Conservation (phyloP, 495 filamentous ascomycete species). For the Penicillium cataractarum region DNA sequence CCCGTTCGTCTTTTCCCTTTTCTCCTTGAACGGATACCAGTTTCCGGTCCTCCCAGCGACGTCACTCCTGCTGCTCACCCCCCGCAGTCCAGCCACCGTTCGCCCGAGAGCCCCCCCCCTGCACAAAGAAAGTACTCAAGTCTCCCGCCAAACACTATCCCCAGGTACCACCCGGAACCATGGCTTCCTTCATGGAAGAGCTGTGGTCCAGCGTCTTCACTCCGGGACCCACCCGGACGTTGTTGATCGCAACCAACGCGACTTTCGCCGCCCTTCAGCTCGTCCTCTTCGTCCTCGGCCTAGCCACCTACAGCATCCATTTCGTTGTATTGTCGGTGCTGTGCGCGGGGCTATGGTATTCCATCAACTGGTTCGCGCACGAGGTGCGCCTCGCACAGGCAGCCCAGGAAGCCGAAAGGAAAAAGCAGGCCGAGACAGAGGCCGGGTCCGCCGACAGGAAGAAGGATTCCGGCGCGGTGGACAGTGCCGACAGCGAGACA, state of each 20-base stretch:
- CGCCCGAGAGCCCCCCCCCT: background rate
- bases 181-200: slow-evolving; percentile 79
- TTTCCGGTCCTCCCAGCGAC: slow-evolving; percentile 25
- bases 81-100: background rate
- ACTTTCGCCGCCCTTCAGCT: slow-evolving; percentile 84
- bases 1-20: background rate
- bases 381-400: slow-evolving; percentile 71
- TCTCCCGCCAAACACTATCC: background rate
- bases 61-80: slow-evolving; percentile 18
- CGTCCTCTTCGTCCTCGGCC: slow-evolving; percentile 73
- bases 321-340: slow-evolving; percentile 80
- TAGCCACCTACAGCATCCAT: slow-evolving; percentile 85
- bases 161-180: slow-evolving; percentile 44
- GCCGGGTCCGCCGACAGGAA: slow-evolving; percentile 34
- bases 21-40: slow-evolving; percentile 24
- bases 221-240: slow-evolving; percentile 82
- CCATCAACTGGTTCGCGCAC: slow-evolving; percentile 93
- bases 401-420: slow-evolving; percentile 55
- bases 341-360: slow-evolving; percentile 81
- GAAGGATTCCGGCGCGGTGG: slow-evolving; percentile 30
- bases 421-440: slow-evolving; percentile 35
- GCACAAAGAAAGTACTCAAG: slow-evolving; percentile 4
- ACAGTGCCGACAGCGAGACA: slow-evolving; percentile 50
- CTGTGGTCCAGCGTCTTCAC: slow-evolving; percentile 93
- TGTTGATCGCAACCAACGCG: slow-evolving; percentile 87